Evolutionary conservation across 805 yeast genomes (phyloP).

Genomic region (Schwanniomyces sp.): DNA sequence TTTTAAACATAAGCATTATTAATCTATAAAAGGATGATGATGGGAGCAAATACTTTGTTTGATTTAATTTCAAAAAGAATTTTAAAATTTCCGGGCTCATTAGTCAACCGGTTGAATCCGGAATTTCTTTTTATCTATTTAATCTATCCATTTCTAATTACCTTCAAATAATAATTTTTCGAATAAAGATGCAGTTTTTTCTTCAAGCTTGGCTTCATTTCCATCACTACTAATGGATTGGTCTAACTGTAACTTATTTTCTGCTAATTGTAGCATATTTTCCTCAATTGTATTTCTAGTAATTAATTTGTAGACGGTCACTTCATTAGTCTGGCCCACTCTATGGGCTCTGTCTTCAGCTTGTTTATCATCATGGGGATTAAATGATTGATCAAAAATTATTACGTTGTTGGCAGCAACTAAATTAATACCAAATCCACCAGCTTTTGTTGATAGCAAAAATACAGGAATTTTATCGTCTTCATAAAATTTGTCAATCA

Average conservation of each 20-base stretch:
- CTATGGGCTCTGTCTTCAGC: constrained; percentile 99
- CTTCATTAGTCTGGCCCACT: constrained; percentile 90
- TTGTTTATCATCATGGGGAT: constrained; percentile 98
- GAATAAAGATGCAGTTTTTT: constrained; percentile 51
- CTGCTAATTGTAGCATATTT: constrained; percentile 80
- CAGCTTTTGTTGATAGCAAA: constrained; percentile 90
- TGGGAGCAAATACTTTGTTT: background rate
- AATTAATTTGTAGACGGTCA: constrained; percentile 73
- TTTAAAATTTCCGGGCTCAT: background rate
- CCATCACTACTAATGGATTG: constrained; percentile 50
- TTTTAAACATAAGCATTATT: constrained; percentile 1
- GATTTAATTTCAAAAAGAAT: background rate
- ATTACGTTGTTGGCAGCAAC: constrained; percentile 93
- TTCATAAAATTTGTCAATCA: constrained; percentile 86
- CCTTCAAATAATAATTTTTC: constrained; percentile 45
- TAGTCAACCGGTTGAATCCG: background rate
- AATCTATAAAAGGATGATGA: background rate
- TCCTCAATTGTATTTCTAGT: constrained; percentile 82
- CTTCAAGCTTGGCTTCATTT: constrained; percentile 46
- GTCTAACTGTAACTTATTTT: constrained; percentile 88
- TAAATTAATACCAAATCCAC: constrained; percentile 97
- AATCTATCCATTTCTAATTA: constrained; percentile 3
- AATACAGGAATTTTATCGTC: constrained; percentile 83
- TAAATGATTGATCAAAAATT: constrained; percentile 90
- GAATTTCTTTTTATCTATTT: constrained; percentile 6